Percentiles rank a stretch among this genome's conserved stretches.
Evolutionary conservation across 2,329 filamentous ascomycete genomes (phyloP).

Genomic region (Microsporum ferrugineum): DNA sequence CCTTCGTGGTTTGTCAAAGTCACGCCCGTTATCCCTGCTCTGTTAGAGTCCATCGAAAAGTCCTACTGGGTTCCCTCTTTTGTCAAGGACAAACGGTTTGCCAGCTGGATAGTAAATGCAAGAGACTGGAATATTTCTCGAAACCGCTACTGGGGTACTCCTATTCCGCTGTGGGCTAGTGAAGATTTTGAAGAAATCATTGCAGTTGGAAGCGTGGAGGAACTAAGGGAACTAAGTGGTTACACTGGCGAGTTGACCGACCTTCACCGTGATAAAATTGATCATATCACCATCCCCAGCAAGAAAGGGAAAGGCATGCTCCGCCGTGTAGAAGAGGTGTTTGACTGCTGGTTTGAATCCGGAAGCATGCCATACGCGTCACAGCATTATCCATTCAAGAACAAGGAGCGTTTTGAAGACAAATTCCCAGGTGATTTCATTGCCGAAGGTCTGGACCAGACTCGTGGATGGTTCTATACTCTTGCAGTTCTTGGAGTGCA

Average conservation of each 20-base stretch:
- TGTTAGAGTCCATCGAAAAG: slow-evolving; percentile 79
- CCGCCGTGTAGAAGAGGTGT: slow-evolving; percentile 73
- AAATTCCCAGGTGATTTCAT: slow-evolving; percentile 90
- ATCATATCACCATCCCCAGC: slow-evolving; percentile 87
- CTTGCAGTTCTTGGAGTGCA: slow-evolving; percentile 78
- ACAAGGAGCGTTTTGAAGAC: slow-evolving; percentile 65
- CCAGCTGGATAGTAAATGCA: slow-evolving; percentile 82
- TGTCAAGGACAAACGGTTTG: slow-evolving; percentile 84
- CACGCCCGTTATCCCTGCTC: slow-evolving; percentile 66
- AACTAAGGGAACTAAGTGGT: slow-evolving; percentile 77
- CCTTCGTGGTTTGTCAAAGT: slow-evolving; percentile 94
- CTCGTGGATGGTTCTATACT: slow-evolving; percentile 94
- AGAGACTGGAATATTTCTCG: slow-evolving; percentile 92
- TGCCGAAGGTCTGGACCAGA: slow-evolving; percentile 85
- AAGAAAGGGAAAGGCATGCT: slow-evolving; percentile 76
- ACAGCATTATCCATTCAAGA: slow-evolving; percentile 85
- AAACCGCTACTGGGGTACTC: slow-evolving; percentile 92
- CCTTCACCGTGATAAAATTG: slow-evolving; percentile 84
- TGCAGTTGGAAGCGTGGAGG: slow-evolving; percentile 72
- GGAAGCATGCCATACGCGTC: slow-evolving; percentile 92
- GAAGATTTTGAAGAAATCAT: slow-evolving; percentile 79
- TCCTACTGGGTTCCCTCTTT: slow-evolving; percentile 87
- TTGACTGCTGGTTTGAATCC: slow-evolving; percentile 96
- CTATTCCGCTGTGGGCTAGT: slow-evolving; percentile 82
- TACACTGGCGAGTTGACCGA: slow-evolving; percentile 72